Conservation (phyloP, 2,329 filamentous ascomycete species). For the Penicillium sp. region DNA sequence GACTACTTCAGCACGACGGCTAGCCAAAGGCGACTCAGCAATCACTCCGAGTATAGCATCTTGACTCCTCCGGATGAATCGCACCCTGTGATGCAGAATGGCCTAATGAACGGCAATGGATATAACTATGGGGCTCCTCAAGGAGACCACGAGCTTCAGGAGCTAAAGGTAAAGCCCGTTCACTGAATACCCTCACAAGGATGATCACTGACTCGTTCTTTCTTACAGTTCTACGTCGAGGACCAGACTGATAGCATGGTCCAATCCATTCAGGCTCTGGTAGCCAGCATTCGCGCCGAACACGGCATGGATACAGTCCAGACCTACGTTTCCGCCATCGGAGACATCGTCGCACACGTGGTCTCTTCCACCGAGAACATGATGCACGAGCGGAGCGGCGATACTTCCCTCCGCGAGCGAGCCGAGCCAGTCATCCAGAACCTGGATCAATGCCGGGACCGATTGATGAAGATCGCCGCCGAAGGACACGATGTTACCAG, state of each 20-base stretch:
- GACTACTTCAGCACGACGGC: conserved; percentile 67
- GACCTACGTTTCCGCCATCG: conserved; percentile 71
- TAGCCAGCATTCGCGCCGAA: conserved; percentile 69
- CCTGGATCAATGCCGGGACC: conserved; percentile 64
- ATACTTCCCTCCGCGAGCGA: conserved; percentile 52
- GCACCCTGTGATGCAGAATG: conserved; percentile 32
- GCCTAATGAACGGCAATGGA: conserved; percentile 35
- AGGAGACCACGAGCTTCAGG: conserved; percentile 56
- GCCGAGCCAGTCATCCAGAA: conserved; percentile 44
- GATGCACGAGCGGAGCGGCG: conserved; percentile 51
- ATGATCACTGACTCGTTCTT: conserved; percentile 22
- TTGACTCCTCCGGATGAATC: conserved; percentile 61
- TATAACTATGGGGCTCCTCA: conserved; percentile 46
- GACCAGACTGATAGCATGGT: conserved; percentile 79
- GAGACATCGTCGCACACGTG: conserved; percentile 69
- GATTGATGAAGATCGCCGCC: conserved; percentile 64
- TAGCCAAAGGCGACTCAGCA: conserved; percentile 55
- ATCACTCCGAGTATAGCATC: conserved; percentile 73
- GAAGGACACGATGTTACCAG: conserved; percentile 63
- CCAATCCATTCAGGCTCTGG: conserved; percentile 78
- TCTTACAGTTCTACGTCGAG: conserved; percentile 69
- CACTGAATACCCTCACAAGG: conserved; percentile 3
- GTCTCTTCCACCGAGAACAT: conserved; percentile 65
- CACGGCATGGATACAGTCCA: conserved; percentile 66
- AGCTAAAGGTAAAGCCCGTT: conserved; percentile 57